Evolutionary conservation across 768 basidiomycete genomes (phyloP), one percentile per base, ranked within the genome.

Genomic region (Trichaptum fuscoviolaceum): DNA sequence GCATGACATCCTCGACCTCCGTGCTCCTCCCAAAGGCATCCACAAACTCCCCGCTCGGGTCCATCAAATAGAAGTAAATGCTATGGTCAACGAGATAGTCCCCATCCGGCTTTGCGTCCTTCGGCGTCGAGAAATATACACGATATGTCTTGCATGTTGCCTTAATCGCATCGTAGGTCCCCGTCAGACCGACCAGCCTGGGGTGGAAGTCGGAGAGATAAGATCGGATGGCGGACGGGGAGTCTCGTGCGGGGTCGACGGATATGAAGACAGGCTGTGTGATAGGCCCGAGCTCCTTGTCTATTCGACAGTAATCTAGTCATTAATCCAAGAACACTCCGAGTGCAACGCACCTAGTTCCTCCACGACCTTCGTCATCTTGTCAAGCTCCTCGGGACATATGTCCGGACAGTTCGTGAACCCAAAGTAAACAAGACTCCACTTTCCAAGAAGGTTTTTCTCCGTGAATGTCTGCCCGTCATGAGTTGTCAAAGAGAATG

Each of bases 341-440:
- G 59, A 35, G 35, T 24, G 58, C 30, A 27, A 75, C 91, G 68
- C 69, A 93, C 95, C 89, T 64, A 93, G 80, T 62, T 81, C 77
- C 35, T 90, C 82, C 58, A 99, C 81, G 20, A 95, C 88, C 0
- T 78, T 82, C 15, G 91, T 87, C 80, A 98, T 87, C 81, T 99
- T 99, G 81, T 99, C 97, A 30, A 99, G 83, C 78, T 99, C 96
- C 65, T 96, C 93, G 0, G 97, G 97, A 74, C 97, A 99, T 64
- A 99, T 98, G 77, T 99, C 97, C 7, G 97, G 96, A 77, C 97
- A 99, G 77, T 99, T 96, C 34, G 96, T 96, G 81, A 99, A 99
- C n/a, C 97, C 97, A 77, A 99, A 99, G 80, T 98, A 93, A 60
- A 93, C 84, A 67, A 93, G 78, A n/a, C 84, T 91, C 93, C 93